phyloP scores from a whole-genome alignment of 805 yeast species.

The Spathaspora girioi region DNA sequence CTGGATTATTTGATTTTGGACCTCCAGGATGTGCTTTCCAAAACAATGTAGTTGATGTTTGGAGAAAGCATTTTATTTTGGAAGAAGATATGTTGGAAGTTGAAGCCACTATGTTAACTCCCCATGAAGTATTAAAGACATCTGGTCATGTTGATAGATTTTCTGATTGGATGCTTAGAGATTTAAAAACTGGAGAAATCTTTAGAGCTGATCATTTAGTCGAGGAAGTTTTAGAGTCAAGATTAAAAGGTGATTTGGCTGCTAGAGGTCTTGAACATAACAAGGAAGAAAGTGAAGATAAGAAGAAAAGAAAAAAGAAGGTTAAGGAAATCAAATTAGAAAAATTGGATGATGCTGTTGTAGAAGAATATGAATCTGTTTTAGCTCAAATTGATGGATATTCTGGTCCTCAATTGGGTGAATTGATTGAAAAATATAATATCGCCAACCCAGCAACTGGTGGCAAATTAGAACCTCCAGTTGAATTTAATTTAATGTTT shows the following conservation, averaged over 20 bases:
- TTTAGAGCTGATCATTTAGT: slow-evolving; percentile 98
- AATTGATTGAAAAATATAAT: slow-evolving; percentile 73
- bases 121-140: slow-evolving; percentile 94
- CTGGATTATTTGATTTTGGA: slow-evolving; percentile 97
- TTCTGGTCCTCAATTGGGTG: slow-evolving; percentile 90
- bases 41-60: slow-evolving; percentile 88
- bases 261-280: slow-evolving; percentile 77
- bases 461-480: slow-evolving; percentile 82
- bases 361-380: slow-evolving; percentile 76
- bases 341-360: slow-evolving; percentile 78
- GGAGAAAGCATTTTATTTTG: slow-evolving; percentile 96
- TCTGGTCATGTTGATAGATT: slow-evolving; percentile 99
- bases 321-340: slow-evolving; percentile 91
- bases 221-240: slow-evolving; percentile 94
- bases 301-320: slow-evolving; percentile 75
- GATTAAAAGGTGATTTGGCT: slow-evolving; percentile 94
- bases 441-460: slow-evolving; percentile 92
- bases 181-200: slow-evolving; percentile 92
- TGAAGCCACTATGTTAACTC: slow-evolving; percentile 96
- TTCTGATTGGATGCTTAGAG: slow-evolving; percentile 99
- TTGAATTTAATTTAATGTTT: slow-evolving; percentile 96
- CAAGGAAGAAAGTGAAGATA: slow-evolving; percentile 57
- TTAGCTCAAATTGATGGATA: slow-evolving; percentile 94
- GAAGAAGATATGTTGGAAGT: slow-evolving; percentile 99
- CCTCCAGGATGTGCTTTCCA: slow-evolving; percentile 99